Base-by-base conservation (phyloP, 345 rosid species). In the Noccaea caerulescens region DNA sequence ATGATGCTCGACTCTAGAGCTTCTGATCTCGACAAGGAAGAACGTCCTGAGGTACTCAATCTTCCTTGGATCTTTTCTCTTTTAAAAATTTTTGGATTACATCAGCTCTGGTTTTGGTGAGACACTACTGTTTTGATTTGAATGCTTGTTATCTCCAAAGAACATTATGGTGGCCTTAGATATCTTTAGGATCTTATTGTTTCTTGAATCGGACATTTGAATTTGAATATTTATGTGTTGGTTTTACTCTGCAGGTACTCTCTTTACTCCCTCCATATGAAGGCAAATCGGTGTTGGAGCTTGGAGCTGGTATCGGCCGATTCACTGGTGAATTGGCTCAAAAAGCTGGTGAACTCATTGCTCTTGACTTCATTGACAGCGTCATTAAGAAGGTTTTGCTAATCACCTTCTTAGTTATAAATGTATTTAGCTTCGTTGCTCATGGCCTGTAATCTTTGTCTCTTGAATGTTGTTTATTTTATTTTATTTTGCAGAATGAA, bases 1-100 rank as follows among this genome's bases (percentile, higher is more conserved):
- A 94, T 94, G 99, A 94, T 94, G 96, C 98, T 94, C 6, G 99
- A 91, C 72, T 91, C 99, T 49, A 75, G 78, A 59, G 99, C 97
- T 42, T 71, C 89, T 57, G 96, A 91, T 83, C 96, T 94, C 60
- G 97, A 94, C 87, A 94, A 84, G 66, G 97, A 94, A 79, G 99
- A 91, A 72, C 92, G 96, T 1, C 96, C 97, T 49, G 99, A 94
- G 84, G 98, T 93, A 30, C 9, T 7, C 4, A 4, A 0, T 1
- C 13, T 10, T 8, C 32, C 7, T 13, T 27, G 14, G 9, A 18
- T 65, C 25, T 20, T 5, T 42, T 30, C 11, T 64, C 7, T 63
- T 11, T 0, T 37, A 2, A 3, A 6, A 8, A 4, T 1, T 10
- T 53, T 52, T 12, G n/a, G 9, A 14, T 23, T 37, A 27, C 13